Percentiles rank a stretch among this genome's conserved stretches.
Evolutionary conservation across 768 basidiomycete genomes (phyloP).

Genomic region (Lentinula detonsa): DNA sequence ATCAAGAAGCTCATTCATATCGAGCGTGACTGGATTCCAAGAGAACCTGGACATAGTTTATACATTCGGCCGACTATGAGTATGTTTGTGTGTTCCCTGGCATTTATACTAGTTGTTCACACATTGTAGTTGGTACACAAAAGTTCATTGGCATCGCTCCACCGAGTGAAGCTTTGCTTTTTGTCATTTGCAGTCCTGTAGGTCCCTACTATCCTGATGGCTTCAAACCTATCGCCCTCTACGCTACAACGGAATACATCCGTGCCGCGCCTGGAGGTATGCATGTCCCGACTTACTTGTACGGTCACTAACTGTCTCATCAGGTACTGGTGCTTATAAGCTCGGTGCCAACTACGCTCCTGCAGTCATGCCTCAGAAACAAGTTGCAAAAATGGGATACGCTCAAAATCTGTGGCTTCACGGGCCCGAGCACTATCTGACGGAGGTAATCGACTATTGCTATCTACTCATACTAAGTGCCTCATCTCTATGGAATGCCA

Average conservation of each 20-base stretch:
- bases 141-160: constrained; percentile 64
- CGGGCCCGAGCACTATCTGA: constrained; percentile 57
- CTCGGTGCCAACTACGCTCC: constrained; percentile 88
- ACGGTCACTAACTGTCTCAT: not conserved
- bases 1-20: constrained; percentile 82
- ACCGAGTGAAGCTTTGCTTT: constrained; percentile 76
- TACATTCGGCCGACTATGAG: constrained; percentile 50
- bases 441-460: constrained; percentile 29
- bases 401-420: constrained; percentile 88
- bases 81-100: not conserved
- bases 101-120: not conserved
- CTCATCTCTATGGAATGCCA: constrained; percentile 10
- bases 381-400: constrained; percentile 73
- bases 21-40: constrained; percentile 90
- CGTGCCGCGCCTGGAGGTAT: constrained; percentile 84
- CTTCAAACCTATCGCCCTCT: constrained; percentile 87
- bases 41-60: constrained; percentile 80
- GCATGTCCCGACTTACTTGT: not conserved
- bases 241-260: constrained; percentile 78
- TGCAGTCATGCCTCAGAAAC: constrained; percentile 77
- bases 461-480: not conserved
- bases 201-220: constrained; percentile 84
- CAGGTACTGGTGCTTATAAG: constrained; percentile 84
- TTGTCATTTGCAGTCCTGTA: constrained; percentile 78
- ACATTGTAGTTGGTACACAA: constrained; percentile 68